Base-by-base conservation (phyloP, 2,329 filamentous ascomycete species). In the Phialophora expanda region DNA sequence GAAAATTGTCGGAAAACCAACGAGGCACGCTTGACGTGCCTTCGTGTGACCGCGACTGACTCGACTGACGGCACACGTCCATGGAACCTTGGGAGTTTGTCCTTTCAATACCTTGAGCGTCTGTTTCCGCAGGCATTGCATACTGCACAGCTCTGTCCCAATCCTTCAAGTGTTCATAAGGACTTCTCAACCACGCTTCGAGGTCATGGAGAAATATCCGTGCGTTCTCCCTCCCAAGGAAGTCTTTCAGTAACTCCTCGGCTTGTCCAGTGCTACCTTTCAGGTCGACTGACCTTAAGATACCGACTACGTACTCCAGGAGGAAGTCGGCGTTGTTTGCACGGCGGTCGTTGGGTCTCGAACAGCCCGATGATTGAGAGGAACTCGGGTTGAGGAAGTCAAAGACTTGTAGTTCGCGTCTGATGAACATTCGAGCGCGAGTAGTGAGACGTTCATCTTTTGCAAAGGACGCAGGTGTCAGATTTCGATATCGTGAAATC, bases 131-230 rank as follows among this genome's bases (percentile, higher is more conserved):
- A 4, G 64, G 60, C 30, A 66, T 50, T 8, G 76, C 72, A 74
- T 97, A 96, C 76, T 94, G 91, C 14, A 93, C 91, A 69, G 87
- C 82, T 20, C 84, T 81, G 79, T 97, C 94, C 92, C 93, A 98
- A 55, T 89, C 89, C 59, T 87, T 83, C 8, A 96, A 77, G 8
- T 84, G 87, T 2, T 77, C 82, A 73, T 87, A 94, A 0, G 93
- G 93, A 76, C 93, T 97, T 64, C 92, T 84, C 71, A 98, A 78
- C 87, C 91, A 98, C 11, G 87, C 86, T 67, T 89, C 85, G 66
- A 97, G 77, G 79, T 98, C 94, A 78, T 98, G 94, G 66, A 97
- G 78, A 70, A 98, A 92, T 46, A 96, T 76, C 20, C 83, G 82
- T 1, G 92, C 87, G 75, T 93, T 87, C 20, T 89, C 86, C 62